Percentiles rank a stretch among this genome's conserved stretches.
Conservation (phyloP, 2,329 filamentous ascomycete species). For the Aspergillus pseudotamarii region DNA sequence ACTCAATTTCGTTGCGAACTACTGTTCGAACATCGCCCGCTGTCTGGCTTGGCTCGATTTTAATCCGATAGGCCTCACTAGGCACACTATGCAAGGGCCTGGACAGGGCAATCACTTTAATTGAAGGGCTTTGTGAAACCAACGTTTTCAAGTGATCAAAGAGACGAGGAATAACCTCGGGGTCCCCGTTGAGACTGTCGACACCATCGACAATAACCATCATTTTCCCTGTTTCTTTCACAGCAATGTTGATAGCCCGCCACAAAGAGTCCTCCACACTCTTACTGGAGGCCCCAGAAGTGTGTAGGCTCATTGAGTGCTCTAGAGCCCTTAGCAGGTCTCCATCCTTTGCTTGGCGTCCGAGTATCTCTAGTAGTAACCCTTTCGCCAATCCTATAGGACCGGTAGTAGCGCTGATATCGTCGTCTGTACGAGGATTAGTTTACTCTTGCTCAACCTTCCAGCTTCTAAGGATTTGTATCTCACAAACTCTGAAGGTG, state of each 20-base stretch:
- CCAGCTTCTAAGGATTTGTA: too few species aligned
- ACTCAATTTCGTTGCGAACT: neutral
- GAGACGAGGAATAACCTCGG: neutral
- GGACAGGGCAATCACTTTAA: slow-evolving; percentile 1
- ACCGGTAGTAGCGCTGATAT: neutral
- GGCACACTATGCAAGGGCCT: neutral
- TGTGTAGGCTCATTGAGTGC: neutral
- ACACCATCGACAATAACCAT: slow-evolving; percentile 4
- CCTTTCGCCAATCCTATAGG: slow-evolving; percentile 4
- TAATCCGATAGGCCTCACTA: neutral
- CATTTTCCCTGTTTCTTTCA: neutral
- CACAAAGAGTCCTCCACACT: slow-evolving; percentile 3
- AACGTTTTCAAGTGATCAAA: neutral
- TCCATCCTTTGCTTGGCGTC: neutral
- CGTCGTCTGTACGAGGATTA: neutral
- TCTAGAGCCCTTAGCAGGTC: slow-evolving; percentile 1
- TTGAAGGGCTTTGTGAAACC: neutral
- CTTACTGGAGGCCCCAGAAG: neutral
- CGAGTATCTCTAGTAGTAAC: neutral
- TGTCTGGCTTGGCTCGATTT: slow-evolving; percentile 1
- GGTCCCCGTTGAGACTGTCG: neutral
- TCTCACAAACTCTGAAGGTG: neutral
- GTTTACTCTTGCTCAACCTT: neutral
- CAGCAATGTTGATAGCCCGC: neutral
- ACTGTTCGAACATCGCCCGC: neutral